A percentile compares a stretch with the other conserved stretches of the same genome.
These are phyloP conservation scores for Aspergillus oerlinghausenensis DNA, from an alignment of 2,329 filamentous ascomycete genomes.

Conservation along the genomic window DNA sequence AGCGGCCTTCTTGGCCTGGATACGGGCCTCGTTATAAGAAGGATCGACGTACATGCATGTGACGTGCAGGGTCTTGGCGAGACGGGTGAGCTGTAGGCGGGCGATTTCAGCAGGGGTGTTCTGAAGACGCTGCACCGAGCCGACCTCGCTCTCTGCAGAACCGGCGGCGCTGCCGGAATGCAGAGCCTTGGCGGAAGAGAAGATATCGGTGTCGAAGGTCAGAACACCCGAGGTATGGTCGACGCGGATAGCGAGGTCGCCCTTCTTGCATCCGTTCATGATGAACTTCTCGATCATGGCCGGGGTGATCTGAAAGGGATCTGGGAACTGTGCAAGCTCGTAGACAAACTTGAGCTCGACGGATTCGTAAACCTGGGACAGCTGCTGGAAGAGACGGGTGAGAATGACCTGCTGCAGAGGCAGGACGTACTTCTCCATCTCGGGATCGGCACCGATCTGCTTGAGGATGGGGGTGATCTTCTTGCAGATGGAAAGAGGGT, in stretches of 20 bases:
- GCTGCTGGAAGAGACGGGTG: constrained; percentile 95
- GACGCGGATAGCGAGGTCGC: constrained; percentile 91
- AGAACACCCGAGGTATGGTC: constrained; percentile 92
- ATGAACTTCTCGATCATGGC: constrained; percentile 99
- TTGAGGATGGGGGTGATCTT: constrained; percentile 96
- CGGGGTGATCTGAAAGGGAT: constrained; percentile 87
- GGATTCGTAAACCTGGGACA: constrained; percentile 98
- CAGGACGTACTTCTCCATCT: constrained; percentile 95
- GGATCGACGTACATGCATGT: constrained; percentile 96
- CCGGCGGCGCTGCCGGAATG: constrained; percentile 79
- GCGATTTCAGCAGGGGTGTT: constrained; percentile 98
- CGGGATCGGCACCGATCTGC: constrained; percentile 86
- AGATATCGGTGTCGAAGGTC: constrained; percentile 96
- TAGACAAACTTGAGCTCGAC: constrained; percentile 93
- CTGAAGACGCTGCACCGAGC: constrained; percentile 88
- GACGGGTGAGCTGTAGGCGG: constrained; percentile 84
- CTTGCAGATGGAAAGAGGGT: constrained; percentile 96
- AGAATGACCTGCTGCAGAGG: constrained; percentile 98
- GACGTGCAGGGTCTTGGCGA: constrained; percentile 85
- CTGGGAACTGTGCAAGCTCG: constrained; percentile 89
- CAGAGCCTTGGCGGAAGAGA: constrained; percentile 90
- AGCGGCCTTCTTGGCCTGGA: constrained; percentile 73
- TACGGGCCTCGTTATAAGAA: constrained; percentile 74
- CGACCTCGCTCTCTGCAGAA: constrained; percentile 78
- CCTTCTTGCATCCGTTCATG: constrained; percentile 99